Conservation (phyloP, 2,329 filamentous ascomycete genomes). For the Phyllosticta capitalensis region DNA sequence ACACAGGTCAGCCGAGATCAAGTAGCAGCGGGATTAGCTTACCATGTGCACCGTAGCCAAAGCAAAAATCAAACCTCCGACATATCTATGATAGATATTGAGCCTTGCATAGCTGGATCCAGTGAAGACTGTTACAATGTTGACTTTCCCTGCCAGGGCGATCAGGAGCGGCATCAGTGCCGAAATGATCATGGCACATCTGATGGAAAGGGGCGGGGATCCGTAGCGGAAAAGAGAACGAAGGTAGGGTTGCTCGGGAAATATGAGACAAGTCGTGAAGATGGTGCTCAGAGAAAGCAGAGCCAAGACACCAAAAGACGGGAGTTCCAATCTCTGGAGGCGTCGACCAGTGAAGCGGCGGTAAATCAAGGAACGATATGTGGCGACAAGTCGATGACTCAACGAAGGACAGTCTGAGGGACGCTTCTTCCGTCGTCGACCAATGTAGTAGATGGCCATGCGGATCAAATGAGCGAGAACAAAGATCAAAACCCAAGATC, state of each 20-base stretch:
- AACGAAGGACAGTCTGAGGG: not conserved
- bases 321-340: conserved; percentile 13
- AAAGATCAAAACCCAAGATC: conserved; percentile 14
- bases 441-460: conserved; percentile 5
- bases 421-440: not conserved
- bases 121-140: conserved; percentile 21
- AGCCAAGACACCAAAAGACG: conserved; percentile 14
- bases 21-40: not conserved
- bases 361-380: conserved; percentile 14
- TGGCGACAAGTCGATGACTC: conserved; percentile 8
- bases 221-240: conserved; percentile 16
- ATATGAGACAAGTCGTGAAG: conserved; percentile 15
- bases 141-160: conserved; percentile 22
- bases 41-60: conserved; percentile 19
- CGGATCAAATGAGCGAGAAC: conserved; percentile 8
- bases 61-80: conserved; percentile 16
- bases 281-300: conserved; percentile 13
- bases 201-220: conserved; percentile 17
- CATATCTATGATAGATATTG: conserved; percentile 20
- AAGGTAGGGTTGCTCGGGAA: conserved; percentile 15
- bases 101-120: conserved; percentile 23
- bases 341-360: conserved; percentile 13
- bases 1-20: not conserved
- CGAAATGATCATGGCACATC: conserved; percentile 20
- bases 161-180: conserved; percentile 21